These are phyloP conservation scores for Themeda triandra DNA, from an alignment of 176 grass and related monocot species.

Conservation along the genomic window DNA sequence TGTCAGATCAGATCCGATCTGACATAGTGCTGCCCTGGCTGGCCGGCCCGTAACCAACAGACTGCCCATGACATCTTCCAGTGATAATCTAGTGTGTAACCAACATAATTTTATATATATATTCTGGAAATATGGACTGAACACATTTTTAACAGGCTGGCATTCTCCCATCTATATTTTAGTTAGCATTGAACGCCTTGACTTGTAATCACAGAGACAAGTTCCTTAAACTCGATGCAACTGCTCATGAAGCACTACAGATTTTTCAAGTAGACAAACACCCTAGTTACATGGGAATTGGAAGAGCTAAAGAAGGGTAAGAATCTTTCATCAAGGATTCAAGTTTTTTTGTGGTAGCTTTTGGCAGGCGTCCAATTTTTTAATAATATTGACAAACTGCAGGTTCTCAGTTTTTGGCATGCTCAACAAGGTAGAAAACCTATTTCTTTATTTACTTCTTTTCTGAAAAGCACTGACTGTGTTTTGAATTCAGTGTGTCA, in stretches of 20 bases:
- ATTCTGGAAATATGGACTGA: background rate
- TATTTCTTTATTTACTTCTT: conserved; percentile 13
- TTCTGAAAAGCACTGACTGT: conserved; percentile 33
- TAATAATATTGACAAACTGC: conserved; percentile 33
- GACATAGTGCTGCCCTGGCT: background rate
- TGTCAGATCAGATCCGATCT: background rate
- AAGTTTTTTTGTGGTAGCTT: conserved; percentile 3
- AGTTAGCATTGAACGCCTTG: conserved; percentile 40
- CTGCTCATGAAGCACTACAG: conserved; percentile 88
- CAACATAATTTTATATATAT: conserved; percentile 4
- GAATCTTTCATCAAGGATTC: conserved; percentile 19
- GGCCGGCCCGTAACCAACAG: background rate
- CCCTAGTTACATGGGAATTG: conserved; percentile 96
- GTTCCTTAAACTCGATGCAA: conserved; percentile 93
- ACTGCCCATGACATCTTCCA: background rate
- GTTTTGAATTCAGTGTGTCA: conserved; percentile 72
- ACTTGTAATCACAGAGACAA: conserved; percentile 70
- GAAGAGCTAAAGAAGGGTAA: conserved; percentile 97
- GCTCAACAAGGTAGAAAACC: conserved; percentile 74
- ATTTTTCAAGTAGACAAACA: conserved; percentile 99
- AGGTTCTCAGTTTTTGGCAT: conserved; percentile 99
- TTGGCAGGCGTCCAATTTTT: conserved; percentile 25
- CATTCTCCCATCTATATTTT: background rate
- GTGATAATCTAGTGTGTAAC: conserved; percentile 3
- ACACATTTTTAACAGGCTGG: background rate